These are phyloP conservation scores for Hansfordia pulvinata DNA, from an alignment of 2,329 filamentous ascomycete species.

Conservation along the genomic window DNA sequence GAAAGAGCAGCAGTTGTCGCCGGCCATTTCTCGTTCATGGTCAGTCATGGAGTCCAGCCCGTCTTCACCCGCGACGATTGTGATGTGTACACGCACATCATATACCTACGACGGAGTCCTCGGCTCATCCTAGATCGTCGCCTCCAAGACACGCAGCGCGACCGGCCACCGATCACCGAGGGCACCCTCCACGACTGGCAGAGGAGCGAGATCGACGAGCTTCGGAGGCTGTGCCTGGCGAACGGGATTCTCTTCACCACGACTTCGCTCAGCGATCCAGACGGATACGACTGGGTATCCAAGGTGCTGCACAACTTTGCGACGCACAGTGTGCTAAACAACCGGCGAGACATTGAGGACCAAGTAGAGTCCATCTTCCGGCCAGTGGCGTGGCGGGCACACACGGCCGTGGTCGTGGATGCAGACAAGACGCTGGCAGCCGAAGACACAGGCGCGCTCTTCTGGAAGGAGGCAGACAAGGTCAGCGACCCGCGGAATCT, in stretches of 20 bases:
- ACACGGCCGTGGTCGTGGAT: conserved; percentile 41
- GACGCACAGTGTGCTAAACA: conserved; percentile 22
- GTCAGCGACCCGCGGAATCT: conserved; percentile 9
- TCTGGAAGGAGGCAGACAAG: conserved; percentile 25
- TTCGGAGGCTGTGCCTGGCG: conserved; percentile 28
- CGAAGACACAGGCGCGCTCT: conserved; percentile 33
- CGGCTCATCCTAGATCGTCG: conserved; percentile 22
- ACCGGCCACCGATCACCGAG: conserved; percentile 18
- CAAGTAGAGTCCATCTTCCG: conserved; percentile 20
- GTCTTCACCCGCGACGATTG: conserved; percentile 32
- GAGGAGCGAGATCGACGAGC: conserved; percentile 23
- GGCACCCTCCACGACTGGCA: conserved; percentile 32
- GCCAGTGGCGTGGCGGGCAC: conserved; percentile 6
- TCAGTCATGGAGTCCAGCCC: conserved; percentile 14
- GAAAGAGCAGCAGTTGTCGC: too few species aligned
- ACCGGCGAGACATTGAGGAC: conserved; percentile 16
- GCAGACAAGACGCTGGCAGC: conserved; percentile 40
- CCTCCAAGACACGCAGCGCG: conserved; percentile 20
- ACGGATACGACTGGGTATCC: conserved; percentile 6
- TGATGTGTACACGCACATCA: conserved; percentile 37
- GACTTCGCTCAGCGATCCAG: conserved; percentile 7
- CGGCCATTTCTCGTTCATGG: conserved; percentile 45
- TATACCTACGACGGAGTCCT: conserved; percentile 35
- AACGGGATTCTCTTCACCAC: conserved; percentile 31
- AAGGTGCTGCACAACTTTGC: conserved; percentile 22